phyloP scores from a whole-genome alignment of 2,329 filamentous ascomycete species.

The Phyllosticta ampelicida region DNA sequence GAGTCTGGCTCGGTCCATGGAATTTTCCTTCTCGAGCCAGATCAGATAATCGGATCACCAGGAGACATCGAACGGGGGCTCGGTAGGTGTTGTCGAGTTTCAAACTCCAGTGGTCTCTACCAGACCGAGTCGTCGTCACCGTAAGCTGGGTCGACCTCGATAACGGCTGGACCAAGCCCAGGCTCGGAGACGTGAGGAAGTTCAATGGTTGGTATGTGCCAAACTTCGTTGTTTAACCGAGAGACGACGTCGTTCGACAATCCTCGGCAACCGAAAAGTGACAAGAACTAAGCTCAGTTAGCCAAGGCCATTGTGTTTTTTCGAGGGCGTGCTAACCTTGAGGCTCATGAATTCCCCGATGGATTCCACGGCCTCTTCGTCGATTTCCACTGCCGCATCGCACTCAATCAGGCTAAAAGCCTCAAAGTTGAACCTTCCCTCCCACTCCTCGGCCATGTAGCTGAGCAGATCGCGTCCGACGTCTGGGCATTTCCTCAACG shows the following conservation, averaged over 20 bases:
- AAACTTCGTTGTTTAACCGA: slow-evolving; percentile 17
- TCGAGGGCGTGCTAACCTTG: slow-evolving; percentile 14
- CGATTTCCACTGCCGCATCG: slow-evolving; percentile 14
- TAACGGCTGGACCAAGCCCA: slow-evolving; percentile 12
- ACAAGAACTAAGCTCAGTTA: slow-evolving; percentile 17
- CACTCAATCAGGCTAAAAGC: slow-evolving; percentile 17
- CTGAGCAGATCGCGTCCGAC: slow-evolving; percentile 16
- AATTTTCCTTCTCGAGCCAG: neutral
- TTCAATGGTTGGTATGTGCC: slow-evolving; percentile 19
- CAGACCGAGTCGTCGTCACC: slow-evolving; percentile 6
- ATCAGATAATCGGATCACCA: neutral
- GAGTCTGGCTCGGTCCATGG: neutral
- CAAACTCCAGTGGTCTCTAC: neutral
- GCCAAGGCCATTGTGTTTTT: neutral
- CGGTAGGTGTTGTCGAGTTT: neutral
- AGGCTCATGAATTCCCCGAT: slow-evolving; percentile 15
- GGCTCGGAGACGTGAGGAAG: slow-evolving; percentile 2
- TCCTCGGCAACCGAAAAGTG: slow-evolving; percentile 20
- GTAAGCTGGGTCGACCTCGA: slow-evolving; percentile 26
- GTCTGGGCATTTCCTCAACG: slow-evolving; percentile 16
- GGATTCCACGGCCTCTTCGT: slow-evolving; percentile 14
- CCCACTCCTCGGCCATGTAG: slow-evolving; percentile 16
- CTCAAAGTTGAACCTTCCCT: slow-evolving; percentile 12
- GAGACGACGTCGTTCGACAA: slow-evolving; percentile 16
- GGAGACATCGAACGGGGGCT: neutral